phyloP scores from a whole-genome alignment of 371 early-diverging fungal genomes.

The Syncephalastrum sp. region DNA sequence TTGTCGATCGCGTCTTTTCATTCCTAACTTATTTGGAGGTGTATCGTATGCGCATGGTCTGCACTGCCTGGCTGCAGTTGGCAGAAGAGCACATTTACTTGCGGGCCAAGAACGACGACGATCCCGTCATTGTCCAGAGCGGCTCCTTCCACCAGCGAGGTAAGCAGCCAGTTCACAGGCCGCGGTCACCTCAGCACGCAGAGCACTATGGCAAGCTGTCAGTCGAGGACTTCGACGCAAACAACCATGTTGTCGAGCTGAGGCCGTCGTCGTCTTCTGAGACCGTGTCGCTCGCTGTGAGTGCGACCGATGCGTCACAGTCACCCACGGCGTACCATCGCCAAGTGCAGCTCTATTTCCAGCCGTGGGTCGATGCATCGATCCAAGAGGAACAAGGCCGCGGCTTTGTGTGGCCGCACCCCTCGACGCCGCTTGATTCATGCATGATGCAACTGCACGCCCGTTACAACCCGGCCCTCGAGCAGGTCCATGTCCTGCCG shows the following conservation, averaged over 20 bases:
- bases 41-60: slow-evolving; percentile 2
- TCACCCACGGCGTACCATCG: too few relatives aligned
- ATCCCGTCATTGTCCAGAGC: neutral
- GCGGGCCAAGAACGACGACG: neutral
- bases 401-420: neutral
- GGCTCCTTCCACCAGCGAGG: too few relatives aligned
- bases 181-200: too few relatives aligned
- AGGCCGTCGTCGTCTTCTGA: neutral
- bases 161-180: too few relatives aligned
- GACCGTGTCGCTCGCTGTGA: too few relatives aligned
- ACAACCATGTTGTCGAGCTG: neutral
- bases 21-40: slow-evolving; percentile 5
- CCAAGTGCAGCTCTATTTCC: too few relatives aligned
- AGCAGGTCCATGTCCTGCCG: slow-evolving; percentile 4
- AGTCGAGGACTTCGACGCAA: neutral
- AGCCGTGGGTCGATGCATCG: too few relatives aligned
- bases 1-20: slow-evolving; percentile 5
- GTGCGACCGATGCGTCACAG: too few relatives aligned
- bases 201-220: too few relatives aligned
- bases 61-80: slow-evolving; percentile 1
- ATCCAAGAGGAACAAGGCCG: too few relatives aligned
- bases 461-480: slow-evolving; percentile 6
- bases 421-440: slow-evolving; percentile 1
- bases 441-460: neutral
- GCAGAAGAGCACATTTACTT: slow-evolving; percentile 4